Base-by-base conservation (phyloP, 768 basidiomycete species). In the Boletus edulis region DNA sequence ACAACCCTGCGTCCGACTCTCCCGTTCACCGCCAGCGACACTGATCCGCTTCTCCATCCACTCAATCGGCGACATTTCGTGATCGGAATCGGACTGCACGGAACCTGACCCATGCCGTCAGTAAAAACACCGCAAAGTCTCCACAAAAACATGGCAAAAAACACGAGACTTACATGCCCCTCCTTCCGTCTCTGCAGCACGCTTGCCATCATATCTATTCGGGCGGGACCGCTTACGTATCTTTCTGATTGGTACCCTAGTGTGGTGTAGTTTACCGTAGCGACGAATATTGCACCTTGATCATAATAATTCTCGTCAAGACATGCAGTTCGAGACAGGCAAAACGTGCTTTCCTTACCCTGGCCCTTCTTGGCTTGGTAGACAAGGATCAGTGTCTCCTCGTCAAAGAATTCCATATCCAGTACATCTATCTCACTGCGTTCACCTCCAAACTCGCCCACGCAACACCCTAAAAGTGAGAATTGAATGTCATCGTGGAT, bases 401-500 rank as follows among this genome's bases (percentile, higher is more conserved):
- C 85, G 74, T 92, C 90, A 69, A 93, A 90, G 72, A 91, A 91
- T 52, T 89, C 86, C 41, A 75, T 78, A 62, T 86, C 85, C 66
- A 90, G 67, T 43, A 89, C 61, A 55, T 84, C 77, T 63, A 84
- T 68, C 60, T 76, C 73, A 59, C 62, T 61, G 43, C 59, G 49
- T 24, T 59, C 54, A 35, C 48, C 72, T 56, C 70, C 75, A 68
- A 75, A 67, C 60, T 66, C 69, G 49, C 60, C 59, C 57, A 63
- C 56, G 40, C 37, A 58, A 72, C 82, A 83, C 67, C 84, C 80
- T 43, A 86, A 73, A 69, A 86, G 66, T 60, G 73, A 78, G 47
- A 75, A 68, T 52, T 60, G 62, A 64, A 85, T 73, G 58, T 75
- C 70, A 63, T 71, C 69, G 55, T 75, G 75, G 58, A 67, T 59